Evolutionary conservation across 129 eudicot species (phyloP), one percentile per base, ranked within the genome.

Genomic region (Calendula officinalis): DNA sequence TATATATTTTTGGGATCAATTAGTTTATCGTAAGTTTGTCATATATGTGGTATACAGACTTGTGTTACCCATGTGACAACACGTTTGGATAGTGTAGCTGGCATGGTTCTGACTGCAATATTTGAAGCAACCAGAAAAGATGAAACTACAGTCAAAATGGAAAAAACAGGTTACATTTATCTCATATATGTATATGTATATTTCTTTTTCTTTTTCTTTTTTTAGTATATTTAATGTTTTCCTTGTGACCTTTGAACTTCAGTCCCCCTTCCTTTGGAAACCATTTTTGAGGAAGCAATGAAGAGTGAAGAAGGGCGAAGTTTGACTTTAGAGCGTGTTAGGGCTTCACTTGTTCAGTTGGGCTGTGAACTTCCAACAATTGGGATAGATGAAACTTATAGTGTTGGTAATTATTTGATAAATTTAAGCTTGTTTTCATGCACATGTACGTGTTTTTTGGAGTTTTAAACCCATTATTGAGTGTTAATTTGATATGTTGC

Each of bases 301-400:
- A 92, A 88, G 67, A 75, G 81, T 51, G 89, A 85, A 72, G 95
- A 83, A 71, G 99, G 96, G 15, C 84, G 88, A 47, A 86, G 80
- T 61, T 81, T 92, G 95, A 82, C 75, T 39, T 49, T 80, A 39
- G 99, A 85, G 22, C 91, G 81, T 60, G 76, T 88, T 52, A 80
- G 85, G 69, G 80, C 69, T 54, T 72, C 89, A 52, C 96, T 92
- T 51, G 87, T 52, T 6, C 87, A 88, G 40, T 61, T 92, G 67
- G 95, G 92, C 4, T 92, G 96, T 73, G 66, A 88, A 62, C 56
- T 75, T 61, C 72, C 88, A 22, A 39, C 73, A 56, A 68, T 82
- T 5, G 83, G 73, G 14, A 10, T 67, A 47, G 91, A 80, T 73
- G 99, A 88, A 69, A 73, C 76, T 7, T 83, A 83, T 63, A 83